These are phyloP conservation scores for Chloranthus sessilifolius DNA, from an alignment of 164 flowering plant genomes.

Conservation along the genomic window DNA sequence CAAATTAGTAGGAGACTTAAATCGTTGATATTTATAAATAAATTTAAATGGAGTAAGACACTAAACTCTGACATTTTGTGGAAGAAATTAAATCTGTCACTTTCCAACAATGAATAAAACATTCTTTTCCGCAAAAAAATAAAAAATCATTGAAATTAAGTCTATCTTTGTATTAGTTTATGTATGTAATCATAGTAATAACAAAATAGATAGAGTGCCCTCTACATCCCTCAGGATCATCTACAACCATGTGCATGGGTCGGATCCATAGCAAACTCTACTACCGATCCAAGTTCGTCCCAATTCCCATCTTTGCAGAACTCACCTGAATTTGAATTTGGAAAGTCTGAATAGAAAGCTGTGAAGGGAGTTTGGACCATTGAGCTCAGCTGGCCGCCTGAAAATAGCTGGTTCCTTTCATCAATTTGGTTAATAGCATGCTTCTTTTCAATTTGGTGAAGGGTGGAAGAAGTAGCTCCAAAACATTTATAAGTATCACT, in stretches of 20 bases:
- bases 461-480: background rate
- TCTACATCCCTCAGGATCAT: too few relatives aligned
- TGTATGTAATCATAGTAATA: too few relatives aligned
- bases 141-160: too few relatives aligned
- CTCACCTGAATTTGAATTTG: conserved; percentile 5
- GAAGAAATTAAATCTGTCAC: too few relatives aligned
- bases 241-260: background rate
- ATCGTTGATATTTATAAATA: too few relatives aligned
- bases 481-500: background rate
- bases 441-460: conserved; percentile 18
- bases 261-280: conserved; percentile 19
- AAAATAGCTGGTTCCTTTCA: conserved; percentile 8
- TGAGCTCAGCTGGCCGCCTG: conserved; percentile 3
- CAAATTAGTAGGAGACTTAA: too few relatives aligned
- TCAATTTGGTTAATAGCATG: conserved; percentile 9
- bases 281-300: conserved; percentile 52
- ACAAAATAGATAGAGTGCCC: too few relatives aligned
- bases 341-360: conserved; percentile 14
- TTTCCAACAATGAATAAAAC: too few relatives aligned
- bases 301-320: conserved; percentile 24
- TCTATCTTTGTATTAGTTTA: too few relatives aligned
- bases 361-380: conserved; percentile 13
- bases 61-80: too few relatives aligned
- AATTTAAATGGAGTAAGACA: too few relatives aligned
- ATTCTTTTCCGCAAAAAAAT: too few relatives aligned